Conservation (phyloP, 2,329 filamentous ascomycete species). For the Aureobasidium mangrovei region DNA sequence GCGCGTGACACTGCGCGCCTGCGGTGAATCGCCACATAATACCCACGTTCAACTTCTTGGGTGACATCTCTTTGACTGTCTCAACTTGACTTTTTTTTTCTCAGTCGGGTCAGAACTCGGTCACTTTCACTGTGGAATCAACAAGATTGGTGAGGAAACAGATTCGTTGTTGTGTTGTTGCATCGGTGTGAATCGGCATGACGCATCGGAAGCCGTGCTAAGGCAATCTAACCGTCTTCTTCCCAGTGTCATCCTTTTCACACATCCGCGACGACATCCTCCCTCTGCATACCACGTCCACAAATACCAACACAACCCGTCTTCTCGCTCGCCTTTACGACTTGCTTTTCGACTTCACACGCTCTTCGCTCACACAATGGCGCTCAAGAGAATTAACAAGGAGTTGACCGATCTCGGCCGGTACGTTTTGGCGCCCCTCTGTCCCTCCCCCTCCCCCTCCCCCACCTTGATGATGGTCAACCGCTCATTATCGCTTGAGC, state of each 20-base stretch:
- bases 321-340: neutral
- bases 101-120: neutral
- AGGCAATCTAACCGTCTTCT: conserved; percentile 9
- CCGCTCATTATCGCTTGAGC: neutral
- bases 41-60: neutral
- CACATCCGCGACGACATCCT: conserved; percentile 11
- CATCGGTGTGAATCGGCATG: conserved; percentile 8
- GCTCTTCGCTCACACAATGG: conserved; percentile 47
- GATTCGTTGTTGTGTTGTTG: conserved; percentile 6
- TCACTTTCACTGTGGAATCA: neutral
- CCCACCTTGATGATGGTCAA: conserved; percentile 7
- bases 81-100: neutral
- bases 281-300: conserved; percentile 19
- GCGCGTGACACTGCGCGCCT: conserved; percentile 1
- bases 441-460: conserved; percentile 5
- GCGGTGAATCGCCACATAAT: neutral
- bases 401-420: conserved; percentile 83
- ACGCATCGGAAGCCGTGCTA: conserved; percentile 1
- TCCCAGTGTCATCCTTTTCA: conserved; percentile 10
- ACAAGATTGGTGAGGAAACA: neutral
- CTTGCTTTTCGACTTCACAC: conserved; percentile 13
- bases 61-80: too few species aligned
- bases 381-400: conserved; percentile 92
- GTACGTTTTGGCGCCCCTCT: conserved; percentile 39
- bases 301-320: conserved; percentile 9